Base-by-base conservation (phyloP, 2,329 filamentous ascomycete species). In the Pseudopyrenochaeta lycopersici region DNA sequence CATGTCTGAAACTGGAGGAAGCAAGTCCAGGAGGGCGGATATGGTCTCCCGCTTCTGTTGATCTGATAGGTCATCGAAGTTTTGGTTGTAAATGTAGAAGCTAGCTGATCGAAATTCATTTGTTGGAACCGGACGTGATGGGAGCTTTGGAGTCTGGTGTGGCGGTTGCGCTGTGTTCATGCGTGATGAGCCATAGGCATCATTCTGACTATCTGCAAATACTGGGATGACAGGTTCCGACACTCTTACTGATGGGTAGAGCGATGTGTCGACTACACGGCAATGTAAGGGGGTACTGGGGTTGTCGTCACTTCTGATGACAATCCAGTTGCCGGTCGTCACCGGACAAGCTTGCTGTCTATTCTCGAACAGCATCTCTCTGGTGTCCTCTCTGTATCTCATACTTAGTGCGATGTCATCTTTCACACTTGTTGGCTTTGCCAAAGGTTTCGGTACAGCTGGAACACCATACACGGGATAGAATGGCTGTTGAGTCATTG, bases 1-100 rank as follows among this genome's bases (percentile, higher is more conserved):
- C 81, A 92, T 87, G 0, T 85, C 77, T 11, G 77, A 66, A 3
- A 93, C 82, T 1, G 82, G 75, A 0, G 90, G 90, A 2, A 92
- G 77, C 1, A 83, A 80, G 11, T 85, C 78, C 0, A 91, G 75
- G 17, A 87, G 68, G 3, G 75, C 69, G 47, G 85, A 78, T 11
- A 87, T 82, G 1, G 76, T 76, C 3, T 80, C 74, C 21, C 76
- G 75, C 66, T 88, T 88, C 2, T 76, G 63, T 0, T 30, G 1
- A 0, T 77, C 63, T 0, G 65, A 27, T 11, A 90, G 68, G 2
- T 81, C 76, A 54, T 89, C 86, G 41, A 90, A 85, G 46, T 87
- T 83, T 12, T 79, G 72, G 46, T 82, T 73, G 63, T 86, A 90
- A 7, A 80, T 58, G 36, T 75, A 68, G 49, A 80, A 77, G 6